These are phyloP conservation scores for Cytospora schulzeri DNA, from an alignment of 2,329 filamentous ascomycete species.

Conservation along the genomic window DNA sequence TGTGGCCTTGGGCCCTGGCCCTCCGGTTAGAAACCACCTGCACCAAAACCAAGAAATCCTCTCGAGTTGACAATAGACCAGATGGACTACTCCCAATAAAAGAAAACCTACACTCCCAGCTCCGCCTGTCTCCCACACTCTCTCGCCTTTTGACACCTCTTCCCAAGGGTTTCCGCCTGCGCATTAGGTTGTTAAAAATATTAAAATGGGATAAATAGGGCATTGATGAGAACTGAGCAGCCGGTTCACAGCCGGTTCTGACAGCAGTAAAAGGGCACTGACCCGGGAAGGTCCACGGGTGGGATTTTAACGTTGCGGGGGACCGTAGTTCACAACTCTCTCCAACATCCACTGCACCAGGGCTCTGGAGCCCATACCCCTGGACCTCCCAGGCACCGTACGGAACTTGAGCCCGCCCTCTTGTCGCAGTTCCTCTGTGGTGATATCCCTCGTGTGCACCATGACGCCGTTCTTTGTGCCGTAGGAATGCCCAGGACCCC, in stretches of 20 bases:
- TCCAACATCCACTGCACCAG: slow-evolving; percentile 10
- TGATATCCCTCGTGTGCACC: slow-evolving; percentile 13
- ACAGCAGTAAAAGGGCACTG: not conserved
- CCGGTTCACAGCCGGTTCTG: not conserved
- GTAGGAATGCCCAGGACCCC: not conserved
- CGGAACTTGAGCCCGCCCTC: not conserved
- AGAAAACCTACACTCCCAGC: no score
- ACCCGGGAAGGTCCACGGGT: not conserved
- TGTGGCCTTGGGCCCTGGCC: no score
- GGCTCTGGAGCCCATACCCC: slow-evolving; percentile 1
- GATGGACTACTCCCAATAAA: no score
- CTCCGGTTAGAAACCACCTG: no score
- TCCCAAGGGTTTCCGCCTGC: no score
- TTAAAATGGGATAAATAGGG: no score
- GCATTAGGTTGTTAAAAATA: no score
- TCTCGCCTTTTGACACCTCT: no score
- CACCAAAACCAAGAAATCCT: no score
- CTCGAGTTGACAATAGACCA: no score
- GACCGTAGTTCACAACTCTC: not conserved
- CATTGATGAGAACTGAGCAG: not conserved
- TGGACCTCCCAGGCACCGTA: not conserved
- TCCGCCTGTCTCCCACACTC: no score
- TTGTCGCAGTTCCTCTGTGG: not conserved
- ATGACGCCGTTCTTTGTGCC: not conserved
- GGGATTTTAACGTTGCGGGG: not conserved